Evolutionary conservation across 495 filamentous ascomycete genomes (phyloP).

Genomic region (Aspergillus steynii): DNA sequence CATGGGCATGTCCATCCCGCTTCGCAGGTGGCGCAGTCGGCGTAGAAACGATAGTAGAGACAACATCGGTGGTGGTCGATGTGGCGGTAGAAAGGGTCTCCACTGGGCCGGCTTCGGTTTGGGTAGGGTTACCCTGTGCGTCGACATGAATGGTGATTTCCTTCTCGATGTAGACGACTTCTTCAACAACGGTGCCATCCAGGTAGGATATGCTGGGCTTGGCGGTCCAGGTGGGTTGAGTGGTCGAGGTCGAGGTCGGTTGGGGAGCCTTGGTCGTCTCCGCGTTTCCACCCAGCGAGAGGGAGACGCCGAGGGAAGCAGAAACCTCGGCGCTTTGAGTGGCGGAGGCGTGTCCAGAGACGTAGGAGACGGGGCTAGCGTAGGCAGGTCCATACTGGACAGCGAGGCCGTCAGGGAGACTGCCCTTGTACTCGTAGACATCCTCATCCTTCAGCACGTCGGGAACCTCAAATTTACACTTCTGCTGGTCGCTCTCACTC

Average conservation of each 20-base stretch:
- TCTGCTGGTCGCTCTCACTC: conserved; percentile 32
- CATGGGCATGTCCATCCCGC: conserved; percentile 21
- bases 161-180: conserved; percentile 38
- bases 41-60: conserved; percentile 28
- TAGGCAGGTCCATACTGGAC: conserved; percentile 54
- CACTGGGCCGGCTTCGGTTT: conserved; percentile 2
- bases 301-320: not conserved
- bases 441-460: conserved; percentile 39
- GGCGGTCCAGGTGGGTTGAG: conserved; percentile 22
- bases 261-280: conserved; percentile 4
- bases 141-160: conserved; percentile 41
- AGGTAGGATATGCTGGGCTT: conserved; percentile 29
- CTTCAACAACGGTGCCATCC: conserved; percentile 29
- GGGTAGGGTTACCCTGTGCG: conserved; percentile 27
- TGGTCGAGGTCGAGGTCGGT: conserved; percentile 1
- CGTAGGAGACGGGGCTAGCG: conserved; percentile 34
- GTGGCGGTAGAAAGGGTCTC: conserved; percentile 21
- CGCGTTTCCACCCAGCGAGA: conserved; percentile 8
- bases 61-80: conserved; percentile 11
- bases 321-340: conserved; percentile 4
- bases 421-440: conserved; percentile 30
- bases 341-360: conserved; percentile 10
- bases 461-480: conserved; percentile 52
- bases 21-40: conserved; percentile 24
- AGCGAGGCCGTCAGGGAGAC: conserved; percentile 54